phyloP scores from a whole-genome alignment of 805 yeast genomes.

The Maudiozyma barnettii region DNA sequence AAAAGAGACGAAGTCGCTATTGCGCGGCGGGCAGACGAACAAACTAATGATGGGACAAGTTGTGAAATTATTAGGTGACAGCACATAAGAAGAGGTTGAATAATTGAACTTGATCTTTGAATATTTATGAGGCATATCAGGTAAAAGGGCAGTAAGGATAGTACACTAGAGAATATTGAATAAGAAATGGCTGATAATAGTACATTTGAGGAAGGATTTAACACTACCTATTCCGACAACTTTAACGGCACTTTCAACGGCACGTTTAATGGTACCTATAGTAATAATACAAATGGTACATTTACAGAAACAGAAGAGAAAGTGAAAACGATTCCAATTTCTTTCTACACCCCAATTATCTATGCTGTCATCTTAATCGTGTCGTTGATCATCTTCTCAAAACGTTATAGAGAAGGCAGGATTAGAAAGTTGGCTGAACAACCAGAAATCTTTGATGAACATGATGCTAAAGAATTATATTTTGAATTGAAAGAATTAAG shows the following conservation, averaged over 20 bases:
- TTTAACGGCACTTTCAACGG: constrained; percentile 4
- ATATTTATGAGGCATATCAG: too few relatives aligned
- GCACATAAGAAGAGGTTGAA: too few relatives aligned
- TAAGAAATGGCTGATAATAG: constrained; percentile 3
- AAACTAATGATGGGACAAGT: neutral
- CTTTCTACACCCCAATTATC: constrained; percentile 62
- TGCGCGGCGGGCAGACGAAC: too few relatives aligned
- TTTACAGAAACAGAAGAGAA: constrained; percentile 15
- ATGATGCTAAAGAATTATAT: constrained; percentile 57
- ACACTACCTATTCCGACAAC: neutral
- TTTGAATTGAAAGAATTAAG: constrained; percentile 42
- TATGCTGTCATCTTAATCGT: constrained; percentile 63
- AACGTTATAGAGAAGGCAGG: constrained; percentile 52
- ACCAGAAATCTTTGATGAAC: constrained; percentile 65
- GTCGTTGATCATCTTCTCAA: constrained; percentile 60
- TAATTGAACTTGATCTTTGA: too few relatives aligned
- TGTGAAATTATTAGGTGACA: neutral
- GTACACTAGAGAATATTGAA: too few relatives aligned
- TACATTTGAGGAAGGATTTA: constrained; percentile 6
- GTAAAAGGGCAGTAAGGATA: too few relatives aligned
- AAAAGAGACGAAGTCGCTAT: too few relatives aligned
- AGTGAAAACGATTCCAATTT: constrained; percentile 33
- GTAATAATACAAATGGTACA: constrained; percentile 3
- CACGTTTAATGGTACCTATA: constrained; percentile 6
- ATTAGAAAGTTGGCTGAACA: constrained; percentile 43